phyloP scores from a whole-genome alignment of 495 filamentous ascomycete species.

The Letharia lupina region DNA sequence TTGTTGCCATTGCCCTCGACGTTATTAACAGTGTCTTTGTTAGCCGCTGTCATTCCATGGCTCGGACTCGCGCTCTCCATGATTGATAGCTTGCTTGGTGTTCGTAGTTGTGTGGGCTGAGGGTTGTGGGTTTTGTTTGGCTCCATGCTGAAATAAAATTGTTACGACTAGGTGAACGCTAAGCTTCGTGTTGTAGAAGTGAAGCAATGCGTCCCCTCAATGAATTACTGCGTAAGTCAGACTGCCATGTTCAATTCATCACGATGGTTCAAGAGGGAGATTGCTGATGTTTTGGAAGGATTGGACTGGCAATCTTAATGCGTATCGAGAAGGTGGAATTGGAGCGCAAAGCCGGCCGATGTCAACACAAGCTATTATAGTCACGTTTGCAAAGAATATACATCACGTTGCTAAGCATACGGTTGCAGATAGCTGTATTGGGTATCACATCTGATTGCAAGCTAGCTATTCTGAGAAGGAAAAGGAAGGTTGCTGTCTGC shows the following conservation, averaged over 20 bases:
- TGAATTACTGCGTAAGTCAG: background rate
- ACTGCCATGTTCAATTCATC: background rate
- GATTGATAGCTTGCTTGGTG: background rate
- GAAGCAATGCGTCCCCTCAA: background rate
- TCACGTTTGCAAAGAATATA: background rate
- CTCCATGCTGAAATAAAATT: background rate
- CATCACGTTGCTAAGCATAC: background rate
- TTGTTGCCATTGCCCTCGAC: background rate
- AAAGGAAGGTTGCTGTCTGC: background rate
- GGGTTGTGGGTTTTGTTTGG: background rate
- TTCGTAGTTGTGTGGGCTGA: background rate
- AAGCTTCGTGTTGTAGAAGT: background rate
- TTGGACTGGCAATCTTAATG: background rate
- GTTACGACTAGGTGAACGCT: background rate
- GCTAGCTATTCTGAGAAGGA: background rate
- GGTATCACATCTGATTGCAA: background rate
- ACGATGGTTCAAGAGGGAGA: background rate
- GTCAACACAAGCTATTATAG: background rate
- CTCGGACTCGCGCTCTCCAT: background rate
- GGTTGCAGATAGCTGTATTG: background rate
- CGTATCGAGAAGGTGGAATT: background rate
- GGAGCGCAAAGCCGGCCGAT: background rate
- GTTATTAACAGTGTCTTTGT: background rate
- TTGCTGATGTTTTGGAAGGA: background rate
- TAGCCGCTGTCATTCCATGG: background rate